These are phyloP conservation scores for Apiotrichum domesticum DNA, from an alignment of 1,284 basidiomycete genomes.

Conservation along the genomic window DNA sequence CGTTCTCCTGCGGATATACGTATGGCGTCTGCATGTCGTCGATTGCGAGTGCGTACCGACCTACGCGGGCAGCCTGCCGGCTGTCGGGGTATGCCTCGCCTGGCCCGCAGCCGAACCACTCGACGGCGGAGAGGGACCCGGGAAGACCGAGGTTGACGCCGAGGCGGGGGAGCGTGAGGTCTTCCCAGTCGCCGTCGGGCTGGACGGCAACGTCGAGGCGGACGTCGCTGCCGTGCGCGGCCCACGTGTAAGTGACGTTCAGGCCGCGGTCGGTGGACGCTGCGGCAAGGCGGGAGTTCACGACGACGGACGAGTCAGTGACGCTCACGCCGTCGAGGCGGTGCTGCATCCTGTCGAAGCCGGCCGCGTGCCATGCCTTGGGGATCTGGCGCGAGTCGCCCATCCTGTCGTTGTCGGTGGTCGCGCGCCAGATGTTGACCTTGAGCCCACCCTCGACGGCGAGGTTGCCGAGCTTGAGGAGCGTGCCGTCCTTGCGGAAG, in stretches of 20 bases:
- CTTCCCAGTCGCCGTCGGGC: slow-evolving; percentile 16
- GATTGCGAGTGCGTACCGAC: slow-evolving; percentile 6
- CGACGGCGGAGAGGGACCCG: slow-evolving; percentile 1
- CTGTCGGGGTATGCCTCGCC: slow-evolving; percentile 21
- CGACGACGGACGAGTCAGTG: slow-evolving; percentile 4
- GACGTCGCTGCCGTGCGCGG: neutral
- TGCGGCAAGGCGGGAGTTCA: slow-evolving; percentile 13
- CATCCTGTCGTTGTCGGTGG: slow-evolving; percentile 22
- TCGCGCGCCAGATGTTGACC: slow-evolving; percentile 22
- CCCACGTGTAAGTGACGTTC: slow-evolving; percentile 15
- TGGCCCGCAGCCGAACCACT: slow-evolving; percentile 19
- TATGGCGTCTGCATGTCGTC: slow-evolving; percentile 24
- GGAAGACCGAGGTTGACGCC: slow-evolving; percentile 17
- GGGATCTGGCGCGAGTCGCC: neutral
- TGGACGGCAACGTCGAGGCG: slow-evolving; percentile 8
- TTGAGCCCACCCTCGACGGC: neutral
- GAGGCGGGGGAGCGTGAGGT: slow-evolving; percentile 13
- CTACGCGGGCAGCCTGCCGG: slow-evolving; percentile 5
- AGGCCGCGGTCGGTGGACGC: slow-evolving; percentile 16
- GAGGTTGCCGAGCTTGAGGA: slow-evolving; percentile 2
- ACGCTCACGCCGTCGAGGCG: slow-evolving; percentile 11
- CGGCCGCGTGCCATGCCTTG: slow-evolving; percentile 8
- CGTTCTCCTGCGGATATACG: slow-evolving; percentile 25
- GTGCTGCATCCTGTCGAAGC: slow-evolving; percentile 20
- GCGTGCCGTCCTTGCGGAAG: slow-evolving; percentile 1